A percentile compares a stretch with the other conserved stretches of the same genome.
phyloP scores from a whole-genome alignment of 2,329 filamentous ascomycete genomes.

The Fusarium sp. region DNA sequence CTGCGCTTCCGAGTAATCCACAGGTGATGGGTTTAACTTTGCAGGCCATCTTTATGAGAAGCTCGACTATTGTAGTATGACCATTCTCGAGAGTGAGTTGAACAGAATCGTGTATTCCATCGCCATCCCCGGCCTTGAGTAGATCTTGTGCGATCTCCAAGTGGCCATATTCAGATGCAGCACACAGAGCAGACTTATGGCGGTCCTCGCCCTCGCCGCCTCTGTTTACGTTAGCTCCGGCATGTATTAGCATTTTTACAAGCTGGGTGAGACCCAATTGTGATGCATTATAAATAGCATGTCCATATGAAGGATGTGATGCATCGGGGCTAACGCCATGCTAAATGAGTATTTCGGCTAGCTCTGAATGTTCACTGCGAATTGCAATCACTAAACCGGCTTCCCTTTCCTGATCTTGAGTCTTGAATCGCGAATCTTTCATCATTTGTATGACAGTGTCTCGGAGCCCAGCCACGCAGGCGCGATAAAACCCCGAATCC shows the following conservation, averaged over 20 bases:
- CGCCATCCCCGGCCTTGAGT: not conserved
- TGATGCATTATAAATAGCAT: not conserved
- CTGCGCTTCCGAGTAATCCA: not conserved
- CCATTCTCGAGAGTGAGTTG: rapidly evolving
- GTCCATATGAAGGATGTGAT: not conserved
- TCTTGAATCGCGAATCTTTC: not conserved
- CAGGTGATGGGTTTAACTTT: not conserved
- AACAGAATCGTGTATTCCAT: not conserved
- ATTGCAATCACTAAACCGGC: not conserved
- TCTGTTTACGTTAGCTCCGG: not conserved
- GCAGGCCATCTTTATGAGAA: not conserved
- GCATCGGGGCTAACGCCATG: not conserved
- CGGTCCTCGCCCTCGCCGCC: rapidly evolving
- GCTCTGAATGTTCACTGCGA: rapidly evolving
- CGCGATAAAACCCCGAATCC: not conserved
- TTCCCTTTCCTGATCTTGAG: not conserved
- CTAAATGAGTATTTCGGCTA: not conserved
- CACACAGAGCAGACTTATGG: not conserved
- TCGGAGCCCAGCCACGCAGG: not conserved
- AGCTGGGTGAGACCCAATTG: rapidly evolving
- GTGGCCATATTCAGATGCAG: not conserved
- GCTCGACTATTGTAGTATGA: not conserved
- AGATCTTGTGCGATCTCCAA: not conserved
- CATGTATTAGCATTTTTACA: not conserved
- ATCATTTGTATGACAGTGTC: not conserved